These are phyloP conservation scores for Eutypa lata DNA, from an alignment of 2,329 filamentous ascomycete species.

Conservation along the genomic window DNA sequence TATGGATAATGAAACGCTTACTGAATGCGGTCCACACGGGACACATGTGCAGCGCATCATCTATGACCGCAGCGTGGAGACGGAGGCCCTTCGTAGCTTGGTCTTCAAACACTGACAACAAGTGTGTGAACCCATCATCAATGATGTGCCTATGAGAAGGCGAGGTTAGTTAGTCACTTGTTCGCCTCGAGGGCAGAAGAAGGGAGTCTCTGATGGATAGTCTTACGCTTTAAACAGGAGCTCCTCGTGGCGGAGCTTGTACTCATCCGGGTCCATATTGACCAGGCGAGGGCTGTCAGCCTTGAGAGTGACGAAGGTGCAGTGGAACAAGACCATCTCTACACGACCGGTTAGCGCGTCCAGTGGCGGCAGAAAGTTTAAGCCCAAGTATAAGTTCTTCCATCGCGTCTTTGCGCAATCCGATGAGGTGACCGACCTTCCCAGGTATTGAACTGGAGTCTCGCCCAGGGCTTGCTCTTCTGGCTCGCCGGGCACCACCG, in stretches of 20 bases:
- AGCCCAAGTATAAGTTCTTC: slow-evolving; percentile 14
- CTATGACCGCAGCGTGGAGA: slow-evolving; percentile 54
- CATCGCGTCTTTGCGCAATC: slow-evolving; percentile 3
- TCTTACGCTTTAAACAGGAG: slow-evolving; percentile 56
- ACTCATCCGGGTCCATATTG: slow-evolving; percentile 43
- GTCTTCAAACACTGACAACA: slow-evolving; percentile 53
- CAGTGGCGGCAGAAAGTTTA: no score
- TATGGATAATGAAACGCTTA: slow-evolving; percentile 33
- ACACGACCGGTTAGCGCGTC: neutral
- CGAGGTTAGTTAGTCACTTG: neutral
- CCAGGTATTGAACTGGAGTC: slow-evolving; percentile 56
- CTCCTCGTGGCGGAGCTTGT: slow-evolving; percentile 44
- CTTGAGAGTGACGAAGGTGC: slow-evolving; percentile 56
- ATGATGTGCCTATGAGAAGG: slow-evolving; percentile 46
- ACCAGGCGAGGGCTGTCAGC: slow-evolving; percentile 44
- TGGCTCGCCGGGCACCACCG: slow-evolving; percentile 46
- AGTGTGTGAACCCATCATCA: slow-evolving; percentile 53
- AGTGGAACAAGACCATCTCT: slow-evolving; percentile 61
- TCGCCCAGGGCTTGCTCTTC: slow-evolving; percentile 50
- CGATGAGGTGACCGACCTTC: slow-evolving; percentile 44
- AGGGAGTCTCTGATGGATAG: neutral
- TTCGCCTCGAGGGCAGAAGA: no score
- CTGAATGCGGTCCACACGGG: slow-evolving; percentile 65
- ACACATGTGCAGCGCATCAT: slow-evolving; percentile 51
- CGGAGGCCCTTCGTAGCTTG: slow-evolving; percentile 43